A percentile compares a stretch with the other conserved stretches of the same genome.
Evolutionary conservation across 768 basidiomycete genomes (phyloP).

Genomic region (Auriscalpium microsporum): DNA sequence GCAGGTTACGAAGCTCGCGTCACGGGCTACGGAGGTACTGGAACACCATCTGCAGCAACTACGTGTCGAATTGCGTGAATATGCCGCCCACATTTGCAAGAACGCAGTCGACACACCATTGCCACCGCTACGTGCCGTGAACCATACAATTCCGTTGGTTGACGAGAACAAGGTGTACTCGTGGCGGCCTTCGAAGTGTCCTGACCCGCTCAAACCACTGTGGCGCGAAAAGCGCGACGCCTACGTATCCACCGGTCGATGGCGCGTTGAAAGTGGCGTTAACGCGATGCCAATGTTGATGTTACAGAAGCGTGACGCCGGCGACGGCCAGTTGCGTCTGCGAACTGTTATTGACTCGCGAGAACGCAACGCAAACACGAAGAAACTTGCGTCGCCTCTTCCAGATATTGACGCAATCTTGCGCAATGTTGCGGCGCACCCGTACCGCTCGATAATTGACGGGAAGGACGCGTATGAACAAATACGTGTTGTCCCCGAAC

Average conservation of each 20-base stretch:
- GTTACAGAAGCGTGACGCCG: slow-evolving; percentile 20
- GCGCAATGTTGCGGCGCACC: slow-evolving; percentile 13
- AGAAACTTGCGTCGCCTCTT: slow-evolving; percentile 19
- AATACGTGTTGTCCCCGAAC: slow-evolving; percentile 18
- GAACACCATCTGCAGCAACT: not conserved
- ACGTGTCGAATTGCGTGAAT: slow-evolving; percentile 10
- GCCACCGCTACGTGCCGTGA: slow-evolving; percentile 25
- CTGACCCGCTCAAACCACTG: slow-evolving; percentile 19
- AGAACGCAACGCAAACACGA: slow-evolving; percentile 25
- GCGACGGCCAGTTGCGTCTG: slow-evolving; percentile 15
- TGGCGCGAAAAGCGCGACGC: slow-evolving; percentile 24
- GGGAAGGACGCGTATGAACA: slow-evolving; percentile 27
- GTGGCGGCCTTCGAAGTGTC: slow-evolving; percentile 30
- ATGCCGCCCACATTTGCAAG: slow-evolving; percentile 13
- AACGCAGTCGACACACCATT: slow-evolving; percentile 15
- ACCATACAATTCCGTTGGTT: slow-evolving; percentile 28
- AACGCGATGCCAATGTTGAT: slow-evolving; percentile 28
- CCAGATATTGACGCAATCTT: slow-evolving; percentile 23
- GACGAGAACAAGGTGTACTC: slow-evolving; percentile 24
- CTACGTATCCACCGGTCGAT: slow-evolving; percentile 24
- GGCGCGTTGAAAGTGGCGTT: slow-evolving; percentile 19
- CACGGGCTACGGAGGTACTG: not conserved
- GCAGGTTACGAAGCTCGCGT: not conserved
- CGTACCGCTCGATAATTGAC: slow-evolving; percentile 20
- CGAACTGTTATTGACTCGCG: slow-evolving; percentile 20